Base-by-base conservation (phyloP, 441 rosid genomes). In the Kokia cookei region DNA sequence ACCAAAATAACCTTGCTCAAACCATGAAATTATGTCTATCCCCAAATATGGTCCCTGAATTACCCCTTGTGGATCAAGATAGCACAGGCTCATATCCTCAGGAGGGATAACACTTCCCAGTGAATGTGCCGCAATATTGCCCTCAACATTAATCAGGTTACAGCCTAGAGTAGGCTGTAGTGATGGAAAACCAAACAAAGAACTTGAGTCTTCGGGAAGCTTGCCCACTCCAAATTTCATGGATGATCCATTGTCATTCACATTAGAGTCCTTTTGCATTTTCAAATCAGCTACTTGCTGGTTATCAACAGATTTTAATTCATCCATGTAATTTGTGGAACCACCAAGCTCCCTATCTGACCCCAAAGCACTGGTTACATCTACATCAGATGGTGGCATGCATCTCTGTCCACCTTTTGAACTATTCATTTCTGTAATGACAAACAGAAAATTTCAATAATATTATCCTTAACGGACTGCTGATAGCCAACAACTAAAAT, bases 1-100 rank as follows among this genome's bases (percentile, higher is more conserved):
- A 43, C 90, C 92, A 79, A 89, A 89, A 80, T 86, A 90, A 9
- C 90, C 92, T 78, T 88, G 88, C 73, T 87, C 87, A 78, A 84
- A 84, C 93, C 93, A 89, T 58, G 85, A 71, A 50, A 87, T 75
- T 76, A 89, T 85, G 79, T 87, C 91, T 47, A 82, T 80, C 48
- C 93, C 91, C 35, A 86, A 86, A 77, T 83, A 89, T 35, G 91
- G 93, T 47, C 91, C 93, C 79, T 89, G 90, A 51, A 78, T 79
- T 35, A 74, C 76, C 53, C 89, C 88, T 66, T 84, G 87, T 75
- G 93, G 93, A 85, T 89, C 91, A 71, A 84, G 78, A 65, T 89
- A 89, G 68, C 61, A 84, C 75, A 86, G 80, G 77, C 82, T 82
- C 72, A 85, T 80, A 47, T 88, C 92, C 77, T 90, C 90, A n/a